Evolutionary conservation across 768 basidiomycete species (phyloP).

Genomic region (Podaxis sp.): DNA sequence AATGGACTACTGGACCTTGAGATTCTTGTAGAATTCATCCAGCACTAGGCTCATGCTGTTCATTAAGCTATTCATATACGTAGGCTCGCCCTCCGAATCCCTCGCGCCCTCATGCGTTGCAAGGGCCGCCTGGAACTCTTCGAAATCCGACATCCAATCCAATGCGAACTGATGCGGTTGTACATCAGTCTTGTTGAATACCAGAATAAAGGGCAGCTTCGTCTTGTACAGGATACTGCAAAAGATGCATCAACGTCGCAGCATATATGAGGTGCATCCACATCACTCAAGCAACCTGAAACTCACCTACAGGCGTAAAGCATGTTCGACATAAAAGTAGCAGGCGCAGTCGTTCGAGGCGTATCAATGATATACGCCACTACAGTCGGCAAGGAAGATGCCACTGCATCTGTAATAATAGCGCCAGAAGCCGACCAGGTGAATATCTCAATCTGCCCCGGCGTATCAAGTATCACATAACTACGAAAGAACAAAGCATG

Average conservation of each 20-base stretch:
- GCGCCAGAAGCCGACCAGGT: slow-evolving; percentile 99
- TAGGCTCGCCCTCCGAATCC: slow-evolving; percentile 86
- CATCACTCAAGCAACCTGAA: slow-evolving; percentile 20
- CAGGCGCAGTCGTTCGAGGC: slow-evolving; percentile 88
- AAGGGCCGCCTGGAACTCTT: slow-evolving; percentile 88
- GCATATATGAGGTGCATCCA: slow-evolving; percentile 5
- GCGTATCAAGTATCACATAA: slow-evolving; percentile 94
- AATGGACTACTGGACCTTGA: slow-evolving; percentile 59
- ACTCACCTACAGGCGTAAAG: slow-evolving; percentile 92
- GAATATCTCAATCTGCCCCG: slow-evolving; percentile 99
- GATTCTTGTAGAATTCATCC: slow-evolving; percentile 97
- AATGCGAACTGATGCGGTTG: slow-evolving; percentile 87
- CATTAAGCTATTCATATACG: slow-evolving; percentile 99
- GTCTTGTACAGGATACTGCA: slow-evolving; percentile 95
- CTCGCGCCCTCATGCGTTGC: slow-evolving; percentile 64
- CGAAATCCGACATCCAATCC: slow-evolving; percentile 99
- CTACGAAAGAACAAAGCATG: slow-evolving; percentile 39
- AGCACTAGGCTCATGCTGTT: slow-evolving; percentile 98
- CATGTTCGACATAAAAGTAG: slow-evolving; percentile 99
- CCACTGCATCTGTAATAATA: slow-evolving; percentile 97
- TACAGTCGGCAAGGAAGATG: slow-evolving; percentile 89
- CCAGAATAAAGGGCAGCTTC: slow-evolving; percentile 93
- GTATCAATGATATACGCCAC: slow-evolving; percentile 98
- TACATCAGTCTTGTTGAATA: slow-evolving; percentile 98
- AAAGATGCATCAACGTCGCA: slow-evolving; percentile 7